A percentile compares a stretch with the other conserved stretches of the same genome.
These are phyloP conservation scores for Rubroshorea leprosula DNA, from an alignment of 345 rosid species.

Conservation along the genomic window DNA sequence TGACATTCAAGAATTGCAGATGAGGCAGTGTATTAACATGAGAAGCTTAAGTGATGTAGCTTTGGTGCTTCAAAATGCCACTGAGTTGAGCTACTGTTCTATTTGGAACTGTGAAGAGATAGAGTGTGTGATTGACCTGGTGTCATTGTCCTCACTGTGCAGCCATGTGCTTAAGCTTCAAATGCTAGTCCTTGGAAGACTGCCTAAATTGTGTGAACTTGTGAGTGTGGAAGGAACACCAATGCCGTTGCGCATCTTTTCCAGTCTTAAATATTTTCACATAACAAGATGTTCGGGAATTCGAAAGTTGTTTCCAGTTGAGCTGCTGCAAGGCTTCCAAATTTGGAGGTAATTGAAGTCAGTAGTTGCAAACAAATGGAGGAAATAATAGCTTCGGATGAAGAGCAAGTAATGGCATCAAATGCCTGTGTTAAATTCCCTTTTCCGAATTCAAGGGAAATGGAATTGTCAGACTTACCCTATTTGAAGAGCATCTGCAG, in stretches of 20 bases:
- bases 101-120: not conserved
- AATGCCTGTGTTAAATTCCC: no score
- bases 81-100: not conserved
- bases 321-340: not conserved
- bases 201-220: not conserved
- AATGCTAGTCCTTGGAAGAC: not conserved
- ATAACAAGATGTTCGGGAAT: not conserved
- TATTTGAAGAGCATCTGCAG: no score
- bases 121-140: no score
- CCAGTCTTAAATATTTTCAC: not conserved
- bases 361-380: no score
- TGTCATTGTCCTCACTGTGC: not conserved
- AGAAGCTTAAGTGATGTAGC: not conserved
- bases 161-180: not conserved
- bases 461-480: no score
- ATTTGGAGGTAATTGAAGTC: not conserved
- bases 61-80: no score
- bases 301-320: not conserved
- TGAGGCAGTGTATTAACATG: not conserved
- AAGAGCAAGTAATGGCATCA: no score
- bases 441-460: no score
- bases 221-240: not conserved
- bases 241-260: not conserved
- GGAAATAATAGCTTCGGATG: no score
- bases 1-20: not conserved